Conservation (phyloP, 208 protist species). For the Naegleria lovaniensis region DNA sequence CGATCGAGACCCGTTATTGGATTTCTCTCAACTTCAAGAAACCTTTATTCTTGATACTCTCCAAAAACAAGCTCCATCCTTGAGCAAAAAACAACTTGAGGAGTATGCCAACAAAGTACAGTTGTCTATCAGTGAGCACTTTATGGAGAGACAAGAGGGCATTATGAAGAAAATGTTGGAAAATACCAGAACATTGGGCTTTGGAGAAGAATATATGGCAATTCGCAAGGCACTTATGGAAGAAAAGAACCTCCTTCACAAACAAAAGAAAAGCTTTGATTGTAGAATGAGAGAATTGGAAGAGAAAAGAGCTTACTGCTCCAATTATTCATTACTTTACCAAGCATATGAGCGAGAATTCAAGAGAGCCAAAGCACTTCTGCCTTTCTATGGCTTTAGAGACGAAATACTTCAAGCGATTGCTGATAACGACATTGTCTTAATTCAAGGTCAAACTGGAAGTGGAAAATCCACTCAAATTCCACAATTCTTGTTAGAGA, state of each 20-base stretch:
- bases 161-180: neutral
- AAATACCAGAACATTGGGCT: neutral
- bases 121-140: too few species aligned
- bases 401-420: conserved; percentile 69
- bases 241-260: neutral
- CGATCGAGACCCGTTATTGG: neutral
- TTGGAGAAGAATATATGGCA: neutral
- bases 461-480: conserved; percentile 33
- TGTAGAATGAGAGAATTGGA: neutral
- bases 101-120: too few species aligned
- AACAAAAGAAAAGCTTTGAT: neutral
- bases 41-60: too few species aligned
- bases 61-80: too few species aligned
- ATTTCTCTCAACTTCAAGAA: too few species aligned
- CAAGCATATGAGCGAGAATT: neutral
- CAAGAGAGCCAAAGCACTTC: neutral
- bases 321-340: neutral
- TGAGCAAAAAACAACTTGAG: too few species aligned
- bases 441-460: conserved; percentile 25
- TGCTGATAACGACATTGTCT: conserved; percentile 51
- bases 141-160: neutral
- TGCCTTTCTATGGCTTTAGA: conserved; percentile 65
- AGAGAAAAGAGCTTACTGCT: neutral
- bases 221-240: neutral
- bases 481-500: conserved; percentile 20